Percentiles rank a stretch among this genome's conserved stretches.
Evolutionary conservation across 805 yeast species (phyloP).

Genomic region (Kazachstania psychrophila): DNA sequence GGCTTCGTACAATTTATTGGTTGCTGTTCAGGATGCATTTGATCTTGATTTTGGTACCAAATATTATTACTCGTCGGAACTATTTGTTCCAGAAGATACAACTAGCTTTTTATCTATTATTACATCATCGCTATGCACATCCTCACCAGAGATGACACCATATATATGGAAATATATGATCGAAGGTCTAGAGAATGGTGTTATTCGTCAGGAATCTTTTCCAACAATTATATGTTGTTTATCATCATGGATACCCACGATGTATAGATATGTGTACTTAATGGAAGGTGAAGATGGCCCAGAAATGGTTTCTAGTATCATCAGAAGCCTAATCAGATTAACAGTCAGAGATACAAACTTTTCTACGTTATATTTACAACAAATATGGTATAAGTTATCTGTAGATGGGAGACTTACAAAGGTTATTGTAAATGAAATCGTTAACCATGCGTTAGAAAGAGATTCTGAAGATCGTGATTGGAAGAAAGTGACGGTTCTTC

Average conservation of each 20-base stretch:
- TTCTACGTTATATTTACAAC: slow-evolving; percentile 43
- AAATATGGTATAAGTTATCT: slow-evolving; percentile 63
- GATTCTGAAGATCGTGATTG: slow-evolving; percentile 61
- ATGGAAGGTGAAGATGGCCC: slow-evolving; percentile 47
- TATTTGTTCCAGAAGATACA: slow-evolving; percentile 58
- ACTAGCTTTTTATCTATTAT: slow-evolving; percentile 50
- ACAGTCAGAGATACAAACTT: slow-evolving; percentile 40
- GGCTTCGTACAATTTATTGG: slow-evolving; percentile 52
- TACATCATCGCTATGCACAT: slow-evolving; percentile 42
- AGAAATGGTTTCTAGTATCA: slow-evolving; percentile 45
- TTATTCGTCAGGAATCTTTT: slow-evolving; percentile 8
- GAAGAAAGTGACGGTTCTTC: slow-evolving; percentile 49
- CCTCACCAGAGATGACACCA: slow-evolving; percentile 49
- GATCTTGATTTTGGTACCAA: slow-evolving; percentile 49
- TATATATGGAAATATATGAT: slow-evolving; percentile 34
- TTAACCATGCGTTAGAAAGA: slow-evolving; percentile 60
- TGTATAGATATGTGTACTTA: slow-evolving; percentile 45
- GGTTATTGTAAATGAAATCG: slow-evolving; percentile 58
- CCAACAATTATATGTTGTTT: slow-evolving; percentile 21
- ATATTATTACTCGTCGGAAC: slow-evolving; percentile 43
- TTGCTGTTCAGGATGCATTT: slow-evolving; percentile 48
- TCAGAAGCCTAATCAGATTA: slow-evolving; percentile 50
- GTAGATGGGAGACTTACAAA: slow-evolving; percentile 47
- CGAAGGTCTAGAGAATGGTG: slow-evolving; percentile 17
- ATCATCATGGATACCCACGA: slow-evolving; percentile 65